Evolutionary conservation across 140 eudicot species (phyloP).

Genomic region (Stevia rebaudiana): DNA sequence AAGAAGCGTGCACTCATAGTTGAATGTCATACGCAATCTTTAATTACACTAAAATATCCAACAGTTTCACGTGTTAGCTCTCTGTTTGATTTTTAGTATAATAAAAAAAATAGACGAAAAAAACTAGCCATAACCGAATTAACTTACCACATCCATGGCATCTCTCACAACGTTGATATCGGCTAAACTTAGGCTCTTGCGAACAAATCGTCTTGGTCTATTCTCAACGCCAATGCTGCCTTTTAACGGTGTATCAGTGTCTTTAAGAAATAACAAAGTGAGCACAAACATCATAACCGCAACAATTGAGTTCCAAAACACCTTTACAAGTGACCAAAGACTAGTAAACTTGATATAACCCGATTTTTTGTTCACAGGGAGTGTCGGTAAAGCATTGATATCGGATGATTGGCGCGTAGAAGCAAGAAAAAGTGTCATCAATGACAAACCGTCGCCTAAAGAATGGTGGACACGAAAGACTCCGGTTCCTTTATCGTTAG

Average conservation of each 20-base stretch:
- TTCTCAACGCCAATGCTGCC: slow-evolving; percentile 11
- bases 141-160: slow-evolving; percentile 31
- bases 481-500: slow-evolving; percentile 27
- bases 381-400: slow-evolving; percentile 29
- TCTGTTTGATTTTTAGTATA: too few relatives aligned
- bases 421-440: slow-evolving; percentile 34
- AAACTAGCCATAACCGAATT: too few relatives aligned
- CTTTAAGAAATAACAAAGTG: slow-evolving; percentile 34
- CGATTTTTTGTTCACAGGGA: slow-evolving; percentile 9
- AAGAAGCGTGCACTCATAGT: too few relatives aligned
- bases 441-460: slow-evolving; percentile 52
- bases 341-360: background rate
- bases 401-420: slow-evolving; percentile 29
- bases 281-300: slow-evolving; percentile 23
- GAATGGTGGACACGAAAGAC: slow-evolving; percentile 53
- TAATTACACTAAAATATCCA: too few relatives aligned
- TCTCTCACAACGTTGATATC: slow-evolving; percentile 35
- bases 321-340: background rate
- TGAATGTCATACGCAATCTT: too few relatives aligned
- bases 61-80: too few relatives aligned
- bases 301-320: slow-evolving; percentile 30
- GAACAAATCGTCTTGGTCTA: slow-evolving; percentile 28
- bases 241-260: slow-evolving; percentile 39
- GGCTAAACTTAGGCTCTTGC: slow-evolving; percentile 27
- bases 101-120: too few relatives aligned